These are phyloP conservation scores for Mortierella claussenii DNA, from an alignment of 192 early-diverging fungal genomes.

Conservation along the genomic window DNA sequence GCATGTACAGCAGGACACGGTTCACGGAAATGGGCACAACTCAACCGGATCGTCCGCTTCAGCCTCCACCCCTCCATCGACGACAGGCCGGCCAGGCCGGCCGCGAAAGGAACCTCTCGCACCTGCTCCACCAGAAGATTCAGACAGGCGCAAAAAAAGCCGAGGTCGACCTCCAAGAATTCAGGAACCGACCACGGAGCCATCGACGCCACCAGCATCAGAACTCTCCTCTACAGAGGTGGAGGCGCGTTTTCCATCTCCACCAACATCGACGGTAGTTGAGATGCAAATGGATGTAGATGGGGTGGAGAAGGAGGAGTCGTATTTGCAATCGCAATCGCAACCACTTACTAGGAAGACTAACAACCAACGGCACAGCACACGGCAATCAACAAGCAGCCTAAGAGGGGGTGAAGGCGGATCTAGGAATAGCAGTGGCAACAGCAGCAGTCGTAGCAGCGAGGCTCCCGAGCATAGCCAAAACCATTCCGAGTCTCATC, in stretches of 20 bases:
- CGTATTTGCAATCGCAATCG: background rate
- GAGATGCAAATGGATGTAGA: slow-evolving; percentile 19
- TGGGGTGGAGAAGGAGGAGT: no score
- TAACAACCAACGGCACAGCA: background rate
- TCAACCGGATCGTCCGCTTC: background rate
- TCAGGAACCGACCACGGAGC: slow-evolving; percentile 7
- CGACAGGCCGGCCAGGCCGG: slow-evolving; percentile 9
- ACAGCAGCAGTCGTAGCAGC: slow-evolving; percentile 9
- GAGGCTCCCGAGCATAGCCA: slow-evolving; percentile 5
- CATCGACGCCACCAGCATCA: slow-evolving; percentile 8
- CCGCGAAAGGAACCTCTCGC: slow-evolving; percentile 24
- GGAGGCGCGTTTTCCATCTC: slow-evolving; percentile 8
- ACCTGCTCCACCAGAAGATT: background rate
- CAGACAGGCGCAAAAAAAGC: slow-evolving; percentile 3
- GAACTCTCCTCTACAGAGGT: slow-evolving; percentile 4
- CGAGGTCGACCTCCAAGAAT: slow-evolving; percentile 23
- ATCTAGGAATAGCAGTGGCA: slow-evolving; percentile 1
- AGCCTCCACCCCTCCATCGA: background rate
- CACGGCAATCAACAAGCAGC: background rate
- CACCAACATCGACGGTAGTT: background rate
- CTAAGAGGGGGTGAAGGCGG: background rate
- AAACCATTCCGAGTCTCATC: background rate
- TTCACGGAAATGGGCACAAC: no score
- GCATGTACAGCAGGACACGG: background rate
- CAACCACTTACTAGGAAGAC: background rate